Conservation (phyloP, 441 rosid species). For the Isatis lusitanica region DNA sequence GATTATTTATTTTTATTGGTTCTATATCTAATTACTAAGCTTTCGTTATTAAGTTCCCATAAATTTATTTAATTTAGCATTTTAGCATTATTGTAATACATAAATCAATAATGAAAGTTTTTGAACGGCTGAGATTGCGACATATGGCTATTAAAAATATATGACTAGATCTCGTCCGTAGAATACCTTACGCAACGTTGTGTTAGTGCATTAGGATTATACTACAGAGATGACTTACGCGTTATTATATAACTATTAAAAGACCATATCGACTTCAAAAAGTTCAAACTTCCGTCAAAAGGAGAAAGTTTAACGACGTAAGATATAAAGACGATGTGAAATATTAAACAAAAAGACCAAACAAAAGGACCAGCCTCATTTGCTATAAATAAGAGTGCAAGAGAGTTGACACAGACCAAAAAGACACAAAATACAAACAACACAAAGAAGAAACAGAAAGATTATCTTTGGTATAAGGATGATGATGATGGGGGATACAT, state of each 20-base stretch:
- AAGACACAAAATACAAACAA: not conserved
- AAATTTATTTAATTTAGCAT: no score
- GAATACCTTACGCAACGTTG: not conserved
- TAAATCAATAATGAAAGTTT: not conserved
- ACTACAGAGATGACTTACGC: not conserved
- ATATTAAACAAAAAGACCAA: not conserved
- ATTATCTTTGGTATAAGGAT: not conserved
- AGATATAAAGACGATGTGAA: not conserved
- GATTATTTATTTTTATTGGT: no score
- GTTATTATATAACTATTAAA: not conserved
- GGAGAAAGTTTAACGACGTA: not conserved
- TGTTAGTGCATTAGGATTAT: not conserved
- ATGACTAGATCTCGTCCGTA: not conserved
- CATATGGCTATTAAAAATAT: not conserved
- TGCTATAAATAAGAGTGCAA: not conserved
- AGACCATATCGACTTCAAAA: not conserved
- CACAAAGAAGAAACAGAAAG: not conserved
- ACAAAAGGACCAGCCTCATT: not conserved
- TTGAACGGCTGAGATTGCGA: not conserved
- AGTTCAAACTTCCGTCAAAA: not conserved
- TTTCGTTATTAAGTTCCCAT: no score
- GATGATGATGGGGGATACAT: constrained; percentile 2
- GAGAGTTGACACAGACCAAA: not conserved
- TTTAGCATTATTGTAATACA: no score
- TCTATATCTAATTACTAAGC: no score